Evolutionary conservation across 164 flowering plant genomes (phyloP), one percentile per base, ranked within the genome.

Genomic region (Platanus orientalis): DNA sequence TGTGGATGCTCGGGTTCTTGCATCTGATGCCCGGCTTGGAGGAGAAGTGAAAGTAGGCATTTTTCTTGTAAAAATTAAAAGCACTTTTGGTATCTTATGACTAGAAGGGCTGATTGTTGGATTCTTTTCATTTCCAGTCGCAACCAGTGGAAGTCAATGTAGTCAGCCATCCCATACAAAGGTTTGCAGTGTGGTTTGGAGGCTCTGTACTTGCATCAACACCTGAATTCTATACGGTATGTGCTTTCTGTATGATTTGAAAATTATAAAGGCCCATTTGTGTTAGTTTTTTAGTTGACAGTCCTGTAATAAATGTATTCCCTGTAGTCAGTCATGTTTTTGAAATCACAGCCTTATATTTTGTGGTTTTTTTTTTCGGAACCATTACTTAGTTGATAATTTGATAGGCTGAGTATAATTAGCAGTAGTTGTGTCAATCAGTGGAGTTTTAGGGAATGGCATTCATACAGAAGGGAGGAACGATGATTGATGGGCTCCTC

Each of bases 191-290:
- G 63, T 95, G 99, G 97, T 95, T 95, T 79, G 99, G 98, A 54
- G 99, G 99, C 63, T 95, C 99, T 47, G 98, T 95, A 19, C 98
- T 95, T 69, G 94, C 96, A 73, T 95, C 98, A 58, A 95, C 99
- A n/a, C 97, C 92, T 9, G 99, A 92, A 70, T 94, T 91, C 70
- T 94, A 80, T 72, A 69, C 84, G 66, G 97, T 91, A 86, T 29
- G 77, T 71, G 59, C 29, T 58, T 36, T 52, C 34, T 40, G 7
- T 36, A 34, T 34, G 48, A 19, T 44, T 30, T 61, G 55, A 42
- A 50, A 40, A 4, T 36, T 29, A 44, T 29, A 56, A 28, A 56
- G 1, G 16, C 21, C 6, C 28, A 24, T 61, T 20, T 26, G n/a
- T 36, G 10, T 20, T 54, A 36, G 29, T 23, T 44, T 3, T 17